phyloP scores from a whole-genome alignment of 192 early-diverging fungal genomes.

The Kappamyces sp. region DNA sequence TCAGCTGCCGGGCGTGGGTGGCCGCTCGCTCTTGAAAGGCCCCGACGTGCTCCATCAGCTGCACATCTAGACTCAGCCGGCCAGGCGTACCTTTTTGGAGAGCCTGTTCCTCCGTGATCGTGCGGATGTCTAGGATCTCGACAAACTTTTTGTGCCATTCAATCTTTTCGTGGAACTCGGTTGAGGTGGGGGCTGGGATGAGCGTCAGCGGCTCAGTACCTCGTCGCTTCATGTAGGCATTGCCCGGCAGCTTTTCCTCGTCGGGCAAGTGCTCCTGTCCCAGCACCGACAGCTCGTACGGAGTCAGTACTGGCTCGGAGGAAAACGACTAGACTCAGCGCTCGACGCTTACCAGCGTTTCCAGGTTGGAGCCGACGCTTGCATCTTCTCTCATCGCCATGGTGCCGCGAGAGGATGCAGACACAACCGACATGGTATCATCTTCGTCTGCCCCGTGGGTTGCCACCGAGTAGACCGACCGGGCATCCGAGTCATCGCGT shows the following conservation, averaged over 20 bases:
- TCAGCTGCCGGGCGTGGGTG: conserved; percentile 32
- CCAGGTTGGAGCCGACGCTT: conserved; percentile 24
- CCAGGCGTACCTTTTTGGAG: conserved; percentile 35
- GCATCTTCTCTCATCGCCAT: conserved; percentile 27
- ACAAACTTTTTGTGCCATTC: conserved; percentile 40
- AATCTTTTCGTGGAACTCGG: background rate
- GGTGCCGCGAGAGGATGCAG: conserved; percentile 1
- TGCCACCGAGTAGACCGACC: conserved; percentile 14
- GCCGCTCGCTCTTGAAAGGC: conserved; percentile 41
- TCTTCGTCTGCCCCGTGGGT: conserved; percentile 14
- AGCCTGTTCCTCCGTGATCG: conserved; percentile 26
- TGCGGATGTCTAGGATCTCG: conserved; percentile 19
- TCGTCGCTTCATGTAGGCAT: background rate
- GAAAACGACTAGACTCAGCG: conserved; percentile 34
- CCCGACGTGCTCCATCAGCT: conserved; percentile 41
- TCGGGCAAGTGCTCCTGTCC: conserved; percentile 20
- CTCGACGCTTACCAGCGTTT: conserved; percentile 34
- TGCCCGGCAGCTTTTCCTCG: background rate
- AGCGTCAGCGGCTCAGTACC: background rate
- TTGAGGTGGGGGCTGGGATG: background rate
- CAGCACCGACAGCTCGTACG: conserved; percentile 38
- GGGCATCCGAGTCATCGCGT: conserved; percentile 3
- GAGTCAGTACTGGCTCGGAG: conserved; percentile 46
- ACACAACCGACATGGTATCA: conserved; percentile 24
- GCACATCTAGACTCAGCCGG: conserved; percentile 26